Percentiles rank a stretch among this genome's conserved stretches.
Evolutionary conservation across 768 basidiomycete genomes (phyloP).

Genomic region (Boletellus ananiceps): DNA sequence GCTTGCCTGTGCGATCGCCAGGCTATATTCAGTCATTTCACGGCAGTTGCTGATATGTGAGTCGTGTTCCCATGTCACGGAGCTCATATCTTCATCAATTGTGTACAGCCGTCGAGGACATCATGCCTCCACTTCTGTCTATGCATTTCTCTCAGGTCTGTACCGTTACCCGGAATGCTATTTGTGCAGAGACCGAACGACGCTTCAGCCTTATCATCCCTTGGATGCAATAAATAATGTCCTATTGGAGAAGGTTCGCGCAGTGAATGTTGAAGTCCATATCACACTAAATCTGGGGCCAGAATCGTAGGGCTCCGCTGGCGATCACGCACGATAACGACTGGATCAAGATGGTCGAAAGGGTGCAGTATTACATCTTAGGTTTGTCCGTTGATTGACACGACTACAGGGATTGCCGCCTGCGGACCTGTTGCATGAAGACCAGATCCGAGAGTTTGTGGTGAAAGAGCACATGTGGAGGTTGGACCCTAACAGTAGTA

Average conservation of each 20-base stretch:
- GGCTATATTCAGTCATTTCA: no score
- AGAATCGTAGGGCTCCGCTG: slow-evolving; percentile 2
- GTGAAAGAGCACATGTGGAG: neutral
- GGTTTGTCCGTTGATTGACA: neutral
- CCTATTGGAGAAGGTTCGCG: slow-evolving; percentile 6
- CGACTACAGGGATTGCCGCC: neutral
- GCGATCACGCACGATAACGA: slow-evolving; percentile 9
- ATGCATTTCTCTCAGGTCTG: no score
- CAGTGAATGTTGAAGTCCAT: neutral
- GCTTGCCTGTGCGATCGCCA: no score
- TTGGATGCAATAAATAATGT: slow-evolving; percentile 7
- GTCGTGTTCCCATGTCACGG: neutral
- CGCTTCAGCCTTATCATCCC: slow-evolving; percentile 4
- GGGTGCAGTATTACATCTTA: neutral
- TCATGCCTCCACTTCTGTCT: neutral
- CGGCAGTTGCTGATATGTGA: neutral
- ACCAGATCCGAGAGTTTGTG: neutral
- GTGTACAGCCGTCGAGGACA: neutral
- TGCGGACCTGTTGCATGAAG: neutral
- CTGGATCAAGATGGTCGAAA: slow-evolving; percentile 7
- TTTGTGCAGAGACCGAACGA: no score
- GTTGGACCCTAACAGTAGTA: neutral
- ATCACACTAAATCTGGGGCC: neutral
- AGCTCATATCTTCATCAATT: no score
- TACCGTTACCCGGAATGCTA: no score